phyloP scores from a whole-genome alignment of 176 grass and related monocot species.

The Poa annua region DNA sequence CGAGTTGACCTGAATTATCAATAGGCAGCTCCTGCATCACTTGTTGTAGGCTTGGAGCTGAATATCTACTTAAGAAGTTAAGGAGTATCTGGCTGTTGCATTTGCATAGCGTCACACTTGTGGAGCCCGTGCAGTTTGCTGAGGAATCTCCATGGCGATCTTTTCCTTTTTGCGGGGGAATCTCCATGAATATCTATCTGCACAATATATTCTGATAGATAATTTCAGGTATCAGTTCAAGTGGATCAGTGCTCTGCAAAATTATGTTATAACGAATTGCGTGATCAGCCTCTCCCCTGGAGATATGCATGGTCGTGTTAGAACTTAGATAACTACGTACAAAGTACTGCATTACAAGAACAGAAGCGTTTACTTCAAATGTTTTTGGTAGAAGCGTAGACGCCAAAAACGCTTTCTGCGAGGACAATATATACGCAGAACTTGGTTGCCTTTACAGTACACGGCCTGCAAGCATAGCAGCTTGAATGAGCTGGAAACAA shows the following conservation, averaged over 20 bases:
- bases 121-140: not conserved
- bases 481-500: constrained; percentile 50
- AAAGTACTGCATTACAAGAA: not conserved
- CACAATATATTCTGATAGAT: not conserved
- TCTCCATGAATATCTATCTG: not conserved
- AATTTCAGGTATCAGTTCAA: not conserved
- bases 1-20: constrained; percentile 46
- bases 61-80: not conserved
- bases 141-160: constrained; percentile 9
- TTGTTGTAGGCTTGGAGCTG: constrained; percentile 22
- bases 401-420: constrained; percentile 43
- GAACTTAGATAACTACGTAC: not conserved
- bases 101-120: not conserved
- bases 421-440: constrained; percentile 41
- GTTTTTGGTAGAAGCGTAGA: not conserved
- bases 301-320: not conserved
- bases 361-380: constrained; percentile 11
- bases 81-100: not conserved
- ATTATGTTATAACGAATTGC: not conserved
- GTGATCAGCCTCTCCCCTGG: too few relatives aligned
- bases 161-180: not conserved
- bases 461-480: constrained; percentile 38
- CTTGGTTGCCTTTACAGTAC: constrained; percentile 47
- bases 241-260: not conserved
- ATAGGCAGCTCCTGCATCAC: constrained; percentile 27